Evolutionary conservation across 1,284 basidiomycete genomes (phyloP).

Genomic region (Austropuccinia psidii): DNA sequence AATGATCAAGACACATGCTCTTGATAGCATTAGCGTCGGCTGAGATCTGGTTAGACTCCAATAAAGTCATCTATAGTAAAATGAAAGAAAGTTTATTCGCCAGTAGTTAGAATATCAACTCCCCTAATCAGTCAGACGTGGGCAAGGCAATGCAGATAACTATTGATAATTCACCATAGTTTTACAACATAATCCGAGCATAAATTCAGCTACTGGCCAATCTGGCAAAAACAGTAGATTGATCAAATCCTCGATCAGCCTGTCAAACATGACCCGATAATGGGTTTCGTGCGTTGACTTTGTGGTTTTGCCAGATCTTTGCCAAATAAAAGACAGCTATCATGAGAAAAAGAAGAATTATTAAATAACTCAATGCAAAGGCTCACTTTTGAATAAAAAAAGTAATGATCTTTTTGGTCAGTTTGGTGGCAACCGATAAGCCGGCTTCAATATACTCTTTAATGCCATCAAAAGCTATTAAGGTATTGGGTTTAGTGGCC

Average conservation of each 20-base stretch:
- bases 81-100: neutral
- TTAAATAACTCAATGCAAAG: neutral
- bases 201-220: slow-evolving; percentile 35
- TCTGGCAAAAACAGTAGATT: slow-evolving; percentile 24
- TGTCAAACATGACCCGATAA: slow-evolving; percentile 27
- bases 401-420: slow-evolving; percentile 31
- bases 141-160: neutral
- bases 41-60: slow-evolving; percentile 7
- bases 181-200: slow-evolving; percentile 29
- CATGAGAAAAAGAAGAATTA: neutral
- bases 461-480: neutral
- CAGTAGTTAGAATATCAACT: neutral
- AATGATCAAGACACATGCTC: slow-evolving; percentile 29
- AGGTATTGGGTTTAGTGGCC: neutral
- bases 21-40: slow-evolving; percentile 33
- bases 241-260: slow-evolving; percentile 25
- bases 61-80: slow-evolving; percentile 14
- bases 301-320: slow-evolving; percentile 21
- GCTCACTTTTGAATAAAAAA: slow-evolving; percentile 31
- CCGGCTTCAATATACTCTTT: slow-evolving; percentile 18
- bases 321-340: neutral
- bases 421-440: slow-evolving; percentile 14
- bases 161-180: slow-evolving; percentile 19
- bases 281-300: slow-evolving; percentile 28
- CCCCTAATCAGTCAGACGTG: neutral